Base-by-base conservation (phyloP, 2,329 filamentous ascomycete species). In the Xylaria sp. region DNA sequence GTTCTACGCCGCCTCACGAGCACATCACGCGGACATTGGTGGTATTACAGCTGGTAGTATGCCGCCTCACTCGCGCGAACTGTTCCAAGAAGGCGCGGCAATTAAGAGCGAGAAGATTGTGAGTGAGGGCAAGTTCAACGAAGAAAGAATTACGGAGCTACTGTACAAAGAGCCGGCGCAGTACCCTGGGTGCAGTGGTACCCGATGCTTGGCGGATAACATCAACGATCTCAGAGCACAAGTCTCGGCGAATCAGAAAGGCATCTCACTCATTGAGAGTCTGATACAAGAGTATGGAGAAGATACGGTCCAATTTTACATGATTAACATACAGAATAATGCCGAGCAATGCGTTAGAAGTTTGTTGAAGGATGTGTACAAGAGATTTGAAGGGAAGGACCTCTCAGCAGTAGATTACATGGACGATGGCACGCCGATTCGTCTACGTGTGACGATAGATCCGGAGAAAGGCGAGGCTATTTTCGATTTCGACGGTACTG, bases 1-100 rank as follows among this genome's bases (percentile, higher is more conserved):
- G 63, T 95, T 95, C 80, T 95, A 94, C 70, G 92, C 93, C 1
- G 92, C 92, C 0, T 93, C 91, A 4, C 87, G 92, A 44, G 92
- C 92, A 0, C 92, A 96, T 77, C 92, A 95, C 74, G 92, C 92
- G 10, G 92, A 96, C 74, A 95, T 93, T 68, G 91, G 91, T 31
- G 91, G 91, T 10, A 92, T 92, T 54, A 83, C 93, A 0, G 91
- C 91, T 0, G 91, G 91, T 0, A 92, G 89, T 1, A 93, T 93
- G 91, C 91, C 91, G 3, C 89, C 90, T 6, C 86, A 90, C 68
- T 90, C 88, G 0, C 85, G 86, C 31, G 85, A 88, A 68, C 79
- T 88, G 23, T 88, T 81, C 73, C 84, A 88, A 75, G 86, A 88
- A 78, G 86, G 86, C 15, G 86, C 87, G 3, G 83, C 85, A 9